Evolutionary conservation across 768 basidiomycete genomes (phyloP), one percentile per base, ranked within the genome.

Genomic region (Tylopilus balloui): DNA sequence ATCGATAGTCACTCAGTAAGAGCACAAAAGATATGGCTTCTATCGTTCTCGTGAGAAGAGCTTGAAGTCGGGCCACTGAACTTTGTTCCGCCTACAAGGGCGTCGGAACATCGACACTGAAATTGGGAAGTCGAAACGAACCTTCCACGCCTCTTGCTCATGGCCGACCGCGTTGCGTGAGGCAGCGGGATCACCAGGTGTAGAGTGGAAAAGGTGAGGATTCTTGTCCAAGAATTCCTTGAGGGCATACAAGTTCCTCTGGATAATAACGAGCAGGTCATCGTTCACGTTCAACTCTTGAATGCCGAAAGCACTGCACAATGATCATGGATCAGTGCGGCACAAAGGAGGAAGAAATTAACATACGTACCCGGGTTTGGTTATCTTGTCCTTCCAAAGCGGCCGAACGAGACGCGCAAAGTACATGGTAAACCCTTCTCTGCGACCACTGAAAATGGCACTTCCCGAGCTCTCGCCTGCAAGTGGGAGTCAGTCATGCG

Each of bases 21-120:
- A 98, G 76, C 44, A 98, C 75, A 67, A 98, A 99, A 0, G 92
- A 91, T 48, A 98, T 80, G 0, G 91, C 96, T 68, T 99, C 96
- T 42, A 97, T 89, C 5, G 91, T 84, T 61, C 94, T 82, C 10
- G 78, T 79, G 39, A 98, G 71, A 38, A 99, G 78, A 17, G 77
- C 70, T 40, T 83, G 76, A 7, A 95, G 70, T 62, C 89, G 83
- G n/a, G 76, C 72, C n/a, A 90, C 84, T 14, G 92, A 92, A 42
- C 67, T 76, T 62, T 90, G 86, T 64, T 95, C 92, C 3, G 81
- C 87, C 86, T 92, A 49, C 20, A 53, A 36, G 45, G 52, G 42
- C 27, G 55, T 62, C 49, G 60, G 37, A 48, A 51, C 15, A 25
- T 44, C 29, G 11, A 25, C 25, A 9, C 19, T 31, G 17, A 31